These are phyloP conservation scores for Umbelopsis sp. DNA, from an alignment of 371 early-diverging fungal genomes.

Conservation along the genomic window DNA sequence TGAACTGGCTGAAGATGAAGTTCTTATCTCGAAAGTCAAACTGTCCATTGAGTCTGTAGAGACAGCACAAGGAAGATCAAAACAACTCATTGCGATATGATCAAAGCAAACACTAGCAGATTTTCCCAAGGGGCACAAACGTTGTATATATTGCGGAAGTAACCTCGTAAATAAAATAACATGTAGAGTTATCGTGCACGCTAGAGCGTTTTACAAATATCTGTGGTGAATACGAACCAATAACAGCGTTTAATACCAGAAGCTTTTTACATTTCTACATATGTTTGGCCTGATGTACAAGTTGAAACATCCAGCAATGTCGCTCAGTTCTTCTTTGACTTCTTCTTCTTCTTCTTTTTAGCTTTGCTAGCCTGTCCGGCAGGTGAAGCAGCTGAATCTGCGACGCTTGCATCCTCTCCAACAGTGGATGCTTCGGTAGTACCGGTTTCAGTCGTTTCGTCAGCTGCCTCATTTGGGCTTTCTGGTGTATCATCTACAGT, in stretches of 20 bases:
- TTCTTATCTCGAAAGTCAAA: background rate
- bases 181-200: too few relatives aligned
- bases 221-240: too few relatives aligned
- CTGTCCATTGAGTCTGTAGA: background rate
- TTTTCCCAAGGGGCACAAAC: too few relatives aligned
- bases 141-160: too few relatives aligned
- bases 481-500: background rate
- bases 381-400: background rate
- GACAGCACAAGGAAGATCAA: background rate
- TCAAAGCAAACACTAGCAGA: too few relatives aligned
- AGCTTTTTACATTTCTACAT: constrained; percentile 22
- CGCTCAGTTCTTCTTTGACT: constrained; percentile 11
- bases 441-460: background rate
- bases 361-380: constrained; percentile 12
- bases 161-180: too few relatives aligned
- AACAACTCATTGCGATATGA: background rate
- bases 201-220: too few relatives aligned
- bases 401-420: background rate
- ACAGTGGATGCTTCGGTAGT: background rate
- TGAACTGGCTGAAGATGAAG: background rate
- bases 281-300: background rate
- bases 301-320: background rate
- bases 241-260: background rate
- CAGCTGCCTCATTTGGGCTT: background rate
- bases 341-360: constrained; percentile 18